Percentiles rank a stretch among this genome's conserved stretches.
These are phyloP conservation scores for Astrephomene gubernaculifera DNA, from an alignment of 139 green algal species.

Conservation along the genomic window DNA sequence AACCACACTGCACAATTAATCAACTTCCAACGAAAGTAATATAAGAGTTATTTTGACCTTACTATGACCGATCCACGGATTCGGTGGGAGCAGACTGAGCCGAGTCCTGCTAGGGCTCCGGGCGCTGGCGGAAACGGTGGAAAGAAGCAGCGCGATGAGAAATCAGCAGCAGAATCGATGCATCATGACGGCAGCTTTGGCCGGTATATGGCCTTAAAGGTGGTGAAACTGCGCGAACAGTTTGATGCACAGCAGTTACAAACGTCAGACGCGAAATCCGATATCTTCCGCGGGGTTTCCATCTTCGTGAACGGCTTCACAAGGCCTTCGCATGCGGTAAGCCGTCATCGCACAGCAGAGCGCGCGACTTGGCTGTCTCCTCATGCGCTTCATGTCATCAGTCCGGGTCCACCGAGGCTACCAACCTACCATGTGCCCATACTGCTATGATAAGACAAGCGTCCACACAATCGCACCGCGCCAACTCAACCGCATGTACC, in stretches of 20 bases:
- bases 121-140: not conserved
- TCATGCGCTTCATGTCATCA: not conserved
- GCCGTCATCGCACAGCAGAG: no score
- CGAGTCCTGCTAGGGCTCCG: not conserved
- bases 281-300: slow-evolving; percentile 86
- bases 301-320: slow-evolving; percentile 95
- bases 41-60: not conserved
- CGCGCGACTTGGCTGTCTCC: no score
- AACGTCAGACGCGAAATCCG: not conserved
- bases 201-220: slow-evolving; percentile 59
- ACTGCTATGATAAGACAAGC: no score
- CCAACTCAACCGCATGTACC: no score
- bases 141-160: slow-evolving; percentile 11
- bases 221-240: slow-evolving; percentile 41
- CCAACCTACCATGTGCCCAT: no score
- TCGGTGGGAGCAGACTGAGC: not conserved
- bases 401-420: no score
- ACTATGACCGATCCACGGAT: not conserved
- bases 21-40: no score
- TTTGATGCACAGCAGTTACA: slow-evolving; percentile 54
- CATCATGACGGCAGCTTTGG: slow-evolving; percentile 48
- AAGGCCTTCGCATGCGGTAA: slow-evolving; percentile 69
- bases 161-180: slow-evolving; percentile 22
- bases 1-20: no score
- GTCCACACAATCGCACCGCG: no score